Base-by-base conservation (phyloP, 1,139 yeast species). In the Kodamaea plutei region DNA sequence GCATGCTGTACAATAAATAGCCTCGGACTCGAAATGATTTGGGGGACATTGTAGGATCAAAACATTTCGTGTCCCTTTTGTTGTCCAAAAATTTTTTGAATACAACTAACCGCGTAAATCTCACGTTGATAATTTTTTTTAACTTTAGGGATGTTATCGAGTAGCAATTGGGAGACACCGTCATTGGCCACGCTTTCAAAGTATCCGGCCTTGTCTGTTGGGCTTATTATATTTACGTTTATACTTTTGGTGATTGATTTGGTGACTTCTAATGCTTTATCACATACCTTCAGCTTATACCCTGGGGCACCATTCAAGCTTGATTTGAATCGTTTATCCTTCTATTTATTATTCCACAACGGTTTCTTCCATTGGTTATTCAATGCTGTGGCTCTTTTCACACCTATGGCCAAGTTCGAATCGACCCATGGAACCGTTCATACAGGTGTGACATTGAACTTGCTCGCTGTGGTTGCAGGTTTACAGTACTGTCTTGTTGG, bases 391-490 rank as follows among this genome's bases (percentile, higher is more conserved):
- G 73, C 82, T 0, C 52, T 87, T 27, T 58, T 68, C 31, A 60
- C 77, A 1, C 87, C 89, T 5, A 59, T 88, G 50, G 62, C 84
- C 18, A 65, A 72, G 32, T 88, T 80, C 56, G 97, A 89, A 60
- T 63, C 68, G 33, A 56, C 62, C 17, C 83, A 87, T 46, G 97
- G 97, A 7, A 88, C 97, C 0, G 80, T 89, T 1, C 76, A 84
- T 52, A 84, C 96, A 2, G 96, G 95, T 2, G 68, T 89, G 31
- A 80, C 88, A 13, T 64, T 89, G 37, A 85, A 87, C 53, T 63
- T 84, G 16, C 58, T 83, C 35, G 83, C 95, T 0, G 79, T 82
- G 1, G 57, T 77, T 6, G 71, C 91, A 1, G 96, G 84, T 4
- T 51, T 88, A 15, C 73, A 76, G 18, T 84, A 76, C 58, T 74